Conservation (phyloP, 768 basidiomycete species). For the Asterophora parasitica region DNA sequence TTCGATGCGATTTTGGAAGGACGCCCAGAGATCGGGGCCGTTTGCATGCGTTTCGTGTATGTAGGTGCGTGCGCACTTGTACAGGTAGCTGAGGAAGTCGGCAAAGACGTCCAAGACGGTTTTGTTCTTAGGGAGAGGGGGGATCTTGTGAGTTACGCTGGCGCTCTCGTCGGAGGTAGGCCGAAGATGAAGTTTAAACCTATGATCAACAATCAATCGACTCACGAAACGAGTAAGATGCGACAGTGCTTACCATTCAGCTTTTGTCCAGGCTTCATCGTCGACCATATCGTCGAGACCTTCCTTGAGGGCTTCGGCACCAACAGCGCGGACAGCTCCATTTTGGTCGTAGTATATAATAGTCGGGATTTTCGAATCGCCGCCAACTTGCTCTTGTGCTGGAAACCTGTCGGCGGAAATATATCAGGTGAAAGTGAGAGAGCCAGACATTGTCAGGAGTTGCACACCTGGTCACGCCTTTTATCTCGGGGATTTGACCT, state of each 20-base stretch:
- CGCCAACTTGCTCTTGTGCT: slow-evolving; percentile 37
- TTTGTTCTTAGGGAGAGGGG: slow-evolving; percentile 39
- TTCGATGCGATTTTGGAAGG: slow-evolving; percentile 33
- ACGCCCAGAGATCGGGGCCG: slow-evolving; percentile 36
- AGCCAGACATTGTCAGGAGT: slow-evolving; percentile 13
- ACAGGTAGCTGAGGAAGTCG: slow-evolving; percentile 47
- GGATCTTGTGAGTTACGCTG: slow-evolving; percentile 16
- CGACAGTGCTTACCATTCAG: slow-evolving; percentile 35
- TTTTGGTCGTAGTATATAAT: slow-evolving; percentile 40
- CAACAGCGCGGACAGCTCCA: slow-evolving; percentile 37
- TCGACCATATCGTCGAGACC: slow-evolving; percentile 33
- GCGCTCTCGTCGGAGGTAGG: slow-evolving; percentile 16
- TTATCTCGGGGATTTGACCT: slow-evolving; percentile 30
- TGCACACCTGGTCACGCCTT: slow-evolving; percentile 34
- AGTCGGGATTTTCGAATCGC: slow-evolving; percentile 42
- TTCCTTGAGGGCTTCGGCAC: slow-evolving; percentile 41
- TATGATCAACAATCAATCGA: slow-evolving; percentile 1
- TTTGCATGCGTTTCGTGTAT: slow-evolving; percentile 42
- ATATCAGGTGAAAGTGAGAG: background rate
- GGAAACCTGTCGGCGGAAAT: slow-evolving; percentile 34
- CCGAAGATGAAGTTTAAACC: slow-evolving; percentile 33
- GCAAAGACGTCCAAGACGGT: slow-evolving; percentile 38
- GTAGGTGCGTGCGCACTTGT: slow-evolving; percentile 35
- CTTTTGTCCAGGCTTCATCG: slow-evolving; percentile 41
- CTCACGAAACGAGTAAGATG: slow-evolving; percentile 15